A percentile compares a stretch with the other conserved stretches of the same genome.
phyloP scores from a whole-genome alignment of 306 rosid species.

The Lagenaria siceraria region DNA sequence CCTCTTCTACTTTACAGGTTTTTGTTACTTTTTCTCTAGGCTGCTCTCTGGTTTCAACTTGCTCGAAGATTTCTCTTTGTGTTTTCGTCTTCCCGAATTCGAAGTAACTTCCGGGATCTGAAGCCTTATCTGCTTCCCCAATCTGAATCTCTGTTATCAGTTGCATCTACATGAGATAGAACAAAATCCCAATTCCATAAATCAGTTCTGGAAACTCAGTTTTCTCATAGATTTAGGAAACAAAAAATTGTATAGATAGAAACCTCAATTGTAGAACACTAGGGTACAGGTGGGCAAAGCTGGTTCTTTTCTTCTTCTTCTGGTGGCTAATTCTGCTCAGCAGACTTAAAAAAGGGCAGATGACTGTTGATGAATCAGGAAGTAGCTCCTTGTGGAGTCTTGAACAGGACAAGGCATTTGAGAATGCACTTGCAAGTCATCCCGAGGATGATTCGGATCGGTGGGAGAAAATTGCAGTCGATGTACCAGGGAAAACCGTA shows the following conservation, averaged over 20 bases:
- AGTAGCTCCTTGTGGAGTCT: conserved; percentile 67
- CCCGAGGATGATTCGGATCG: conserved; percentile 63
- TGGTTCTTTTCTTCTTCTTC: conserved; percentile 19
- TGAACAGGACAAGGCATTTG: conserved; percentile 89
- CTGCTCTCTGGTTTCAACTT: conserved; percentile 28
- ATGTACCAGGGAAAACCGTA: conserved; percentile 61
- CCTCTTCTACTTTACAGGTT: conserved; percentile 22
- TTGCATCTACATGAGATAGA: background rate
- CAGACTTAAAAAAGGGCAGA: conserved; percentile 23
- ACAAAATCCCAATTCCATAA: background rate
- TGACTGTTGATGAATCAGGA: conserved; percentile 52
- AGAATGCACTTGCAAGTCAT: conserved; percentile 67
- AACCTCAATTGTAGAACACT: background rate
- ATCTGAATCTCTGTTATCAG: background rate
- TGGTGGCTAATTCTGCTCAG: conserved; percentile 15
- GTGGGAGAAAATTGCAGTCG: conserved; percentile 79
- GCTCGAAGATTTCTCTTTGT: conserved; percentile 22
- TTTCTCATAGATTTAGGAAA: background rate
- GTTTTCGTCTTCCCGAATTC: conserved; percentile 6
- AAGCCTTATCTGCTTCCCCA: conserved; percentile 7
- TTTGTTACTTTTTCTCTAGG: conserved; percentile 30
- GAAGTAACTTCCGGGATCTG: conserved; percentile 17
- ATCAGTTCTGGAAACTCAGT: background rate
- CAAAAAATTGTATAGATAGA: background rate
- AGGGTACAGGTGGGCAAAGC: background rate